Evolutionary conservation across 805 yeast genomes (phyloP), one percentile per base, ranked within the genome.

Genomic region (Brettanomyces sp.): DNA sequence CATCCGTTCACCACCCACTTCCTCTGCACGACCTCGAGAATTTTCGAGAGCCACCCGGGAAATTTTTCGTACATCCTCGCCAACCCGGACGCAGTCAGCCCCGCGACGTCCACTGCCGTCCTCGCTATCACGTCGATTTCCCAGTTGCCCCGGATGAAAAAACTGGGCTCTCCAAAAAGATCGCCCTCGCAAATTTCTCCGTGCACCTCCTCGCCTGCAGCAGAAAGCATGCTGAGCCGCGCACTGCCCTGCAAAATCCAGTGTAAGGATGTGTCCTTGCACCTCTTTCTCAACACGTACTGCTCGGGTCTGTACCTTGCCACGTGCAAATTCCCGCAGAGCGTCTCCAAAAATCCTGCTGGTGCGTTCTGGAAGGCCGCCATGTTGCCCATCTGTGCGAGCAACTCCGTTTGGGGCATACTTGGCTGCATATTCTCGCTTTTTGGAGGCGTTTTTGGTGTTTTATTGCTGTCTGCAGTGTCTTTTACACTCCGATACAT

Each of bases 101-200:
- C 83, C 2, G 87, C 89, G 5, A 81, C 67, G 43, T 85, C 62
- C 1, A 85, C 87, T 52, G 72, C 75, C 0, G 85, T 74, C 49
- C 82, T 64, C 3, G 90, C 83, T 22, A 83, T 77, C 12, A 84
- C 89, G 2, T 89, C 82, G 0, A 91, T 91, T 0, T 90, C 83
- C 53, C 91, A 67, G 18, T 90, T 89, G 43, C 90, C 66, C 58
- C 81, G 80, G 64, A 80, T 83, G 30, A 84, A 63, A 39, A 84
- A 82, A 7, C 91, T 91, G 45, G 84, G 83, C 56, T 85, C 91
- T 12, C 93, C 93, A 58, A 84, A 85, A 51, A 80, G 82, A 21
- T 81, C 71, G 2, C 91, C 91, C 4, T 81, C 72, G 3, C 74
- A 72, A 7, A 84, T 64, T 56, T 81, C 88, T 1, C 90, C 89